Evolutionary conservation across 2,329 filamentous ascomycete genomes (phyloP), one percentile per base, ranked within the genome.

Genomic region (Xenoacremonium recifei): DNA sequence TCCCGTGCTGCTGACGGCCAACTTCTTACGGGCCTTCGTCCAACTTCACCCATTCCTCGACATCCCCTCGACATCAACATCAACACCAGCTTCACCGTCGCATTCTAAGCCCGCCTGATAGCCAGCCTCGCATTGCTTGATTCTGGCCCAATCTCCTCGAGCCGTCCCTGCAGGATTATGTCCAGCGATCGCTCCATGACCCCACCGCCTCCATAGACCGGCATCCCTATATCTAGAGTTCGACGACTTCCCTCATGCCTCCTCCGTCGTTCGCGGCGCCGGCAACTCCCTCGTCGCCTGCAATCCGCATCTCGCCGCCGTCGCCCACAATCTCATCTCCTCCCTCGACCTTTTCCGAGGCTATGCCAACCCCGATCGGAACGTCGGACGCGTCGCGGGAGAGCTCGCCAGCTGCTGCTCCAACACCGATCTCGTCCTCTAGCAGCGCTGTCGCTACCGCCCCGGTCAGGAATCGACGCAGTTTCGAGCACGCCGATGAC

Each of bases 341-440:
- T 11, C 50, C 54, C 12, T 49, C 51, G 5, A 23, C 45, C 17
- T 53, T 51, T 30, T 35, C 34, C 23, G 23, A 21, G 3, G 32
- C 45, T 19, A 35, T 18, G 15, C 13, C 42, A 15, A n/a, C 42
- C 21, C 42, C 44, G 23, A 44, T 51, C 36, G 45, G 51, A 44
- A 41, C 35, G 23, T 20, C 44, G 6, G 23, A 33, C 33, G 53
- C 49, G 17, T 47, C 45, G 21, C 45, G 35, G 32, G 39, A 19
- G 19, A 38, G 40, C 36, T 53, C 54, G 4, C 39, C 40, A 35
- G 51, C 54, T 3, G 40, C 54, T 15, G 42, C 49, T 11, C 31
- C 51, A 27, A 57, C 49, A 13, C 54, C 54, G 17, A 51, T 51
- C n/a, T 47, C 53, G 5, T 47, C 29, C 16, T 34, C 17, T 15